These are phyloP conservation scores for Pinus taeda DNA, from an alignment of 75 land plant species.

Conservation along the genomic window DNA sequence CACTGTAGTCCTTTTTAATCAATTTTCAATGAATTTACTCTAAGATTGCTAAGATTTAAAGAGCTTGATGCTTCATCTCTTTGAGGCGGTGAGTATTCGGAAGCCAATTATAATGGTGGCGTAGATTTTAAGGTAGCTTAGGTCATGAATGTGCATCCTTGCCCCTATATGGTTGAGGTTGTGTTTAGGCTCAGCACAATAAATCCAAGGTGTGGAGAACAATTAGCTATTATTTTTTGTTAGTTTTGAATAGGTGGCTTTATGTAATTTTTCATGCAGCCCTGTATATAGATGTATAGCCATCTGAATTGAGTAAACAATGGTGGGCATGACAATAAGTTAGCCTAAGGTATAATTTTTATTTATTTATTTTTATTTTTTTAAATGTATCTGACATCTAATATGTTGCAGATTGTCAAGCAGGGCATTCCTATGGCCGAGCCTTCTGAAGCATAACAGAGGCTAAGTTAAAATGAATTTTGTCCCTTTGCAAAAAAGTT, in stretches of 20 bases:
- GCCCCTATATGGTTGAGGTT: neutral
- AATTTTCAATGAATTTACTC: too few relatives aligned
- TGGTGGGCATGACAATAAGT: too few relatives aligned
- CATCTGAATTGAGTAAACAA: too few relatives aligned
- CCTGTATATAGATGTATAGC: neutral
- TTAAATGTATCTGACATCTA: neutral
- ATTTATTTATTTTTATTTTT: neutral
- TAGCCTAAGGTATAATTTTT: too few relatives aligned
- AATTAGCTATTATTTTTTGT: neutral
- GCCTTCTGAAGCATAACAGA: neutral
- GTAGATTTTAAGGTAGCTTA: neutral
- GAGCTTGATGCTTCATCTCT: neutral
- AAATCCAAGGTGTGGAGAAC: neutral
- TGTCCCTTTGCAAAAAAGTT: neutral
- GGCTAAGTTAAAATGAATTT: neutral
- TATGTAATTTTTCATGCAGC: neutral
- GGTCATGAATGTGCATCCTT: neutral
- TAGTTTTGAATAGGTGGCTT: neutral
- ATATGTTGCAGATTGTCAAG: neutral
- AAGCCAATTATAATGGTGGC: neutral
- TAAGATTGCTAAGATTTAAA: neutral
- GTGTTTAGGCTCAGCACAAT: neutral
- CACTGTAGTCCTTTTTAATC: too few relatives aligned
- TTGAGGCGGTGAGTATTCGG: neutral
- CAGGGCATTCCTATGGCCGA: neutral